A percentile compares a stretch with the other conserved stretches of the same genome.
These are phyloP conservation scores for Globisporangium nagaii DNA, from an alignment of 352 stramenopile genomes.

Conservation along the genomic window DNA sequence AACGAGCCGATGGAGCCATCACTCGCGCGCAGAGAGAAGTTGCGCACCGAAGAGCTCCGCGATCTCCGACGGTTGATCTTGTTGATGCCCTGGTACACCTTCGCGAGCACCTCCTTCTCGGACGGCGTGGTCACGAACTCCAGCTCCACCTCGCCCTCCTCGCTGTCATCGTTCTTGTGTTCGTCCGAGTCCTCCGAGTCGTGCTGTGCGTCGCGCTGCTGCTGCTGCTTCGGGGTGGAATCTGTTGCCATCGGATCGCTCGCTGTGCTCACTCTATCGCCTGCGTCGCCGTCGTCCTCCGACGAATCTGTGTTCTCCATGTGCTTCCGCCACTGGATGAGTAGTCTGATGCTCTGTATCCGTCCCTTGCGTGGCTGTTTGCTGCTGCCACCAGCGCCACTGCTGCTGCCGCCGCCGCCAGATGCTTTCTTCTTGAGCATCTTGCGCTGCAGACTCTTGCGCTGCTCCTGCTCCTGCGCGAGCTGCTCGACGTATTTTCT, in stretches of 20 bases:
- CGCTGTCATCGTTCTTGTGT: slow-evolving; percentile 18
- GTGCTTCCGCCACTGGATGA: slow-evolving; percentile 68
- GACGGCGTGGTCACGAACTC: slow-evolving; percentile 69
- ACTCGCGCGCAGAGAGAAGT: slow-evolving; percentile 34
- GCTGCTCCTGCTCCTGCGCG: slow-evolving; percentile 50
- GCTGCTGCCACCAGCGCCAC: slow-evolving; percentile 8
- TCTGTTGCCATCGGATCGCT: slow-evolving; percentile 11
- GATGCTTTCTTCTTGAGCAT: slow-evolving; percentile 31
- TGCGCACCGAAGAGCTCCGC: slow-evolving; percentile 54
- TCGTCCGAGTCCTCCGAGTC: slow-evolving; percentile 5
- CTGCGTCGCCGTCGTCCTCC: slow-evolving; percentile 7
- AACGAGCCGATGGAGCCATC: slow-evolving; percentile 28
- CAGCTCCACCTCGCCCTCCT: slow-evolving; percentile 30
- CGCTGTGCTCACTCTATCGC: slow-evolving; percentile 3
- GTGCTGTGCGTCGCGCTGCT: slow-evolving; percentile 11
- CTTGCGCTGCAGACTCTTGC: slow-evolving; percentile 43
- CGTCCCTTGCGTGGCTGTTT: slow-evolving; percentile 28
- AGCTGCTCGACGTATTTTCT: slow-evolving; percentile 57
- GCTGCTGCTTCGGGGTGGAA: slow-evolving; percentile 13
- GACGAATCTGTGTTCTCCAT: slow-evolving; percentile 12
- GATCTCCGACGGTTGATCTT: slow-evolving; percentile 72
- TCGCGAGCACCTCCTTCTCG: slow-evolving; percentile 63
- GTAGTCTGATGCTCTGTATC: slow-evolving; percentile 60
- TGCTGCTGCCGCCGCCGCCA: slow-evolving; percentile 17
- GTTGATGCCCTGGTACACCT: slow-evolving; percentile 61